Conservation (phyloP, 208 protist species). For the Wallacemonas collosoma region DNA sequence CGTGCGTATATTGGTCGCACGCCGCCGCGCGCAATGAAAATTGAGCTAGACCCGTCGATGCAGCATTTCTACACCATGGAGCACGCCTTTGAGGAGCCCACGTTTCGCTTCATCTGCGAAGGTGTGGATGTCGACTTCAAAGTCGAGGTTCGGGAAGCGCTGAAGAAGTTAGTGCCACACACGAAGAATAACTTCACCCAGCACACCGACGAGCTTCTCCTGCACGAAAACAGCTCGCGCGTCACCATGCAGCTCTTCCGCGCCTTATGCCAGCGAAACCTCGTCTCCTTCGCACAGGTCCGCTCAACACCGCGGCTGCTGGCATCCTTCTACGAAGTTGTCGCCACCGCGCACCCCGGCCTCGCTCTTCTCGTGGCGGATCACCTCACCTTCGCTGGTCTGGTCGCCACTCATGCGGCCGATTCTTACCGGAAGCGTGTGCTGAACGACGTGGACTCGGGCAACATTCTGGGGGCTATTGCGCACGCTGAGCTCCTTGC, state of each 20-base stretch:
- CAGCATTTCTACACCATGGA: constrained; percentile 69
- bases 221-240: constrained; percentile 15
- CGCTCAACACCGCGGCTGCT: constrained; percentile 75
- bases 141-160: constrained; percentile 63
- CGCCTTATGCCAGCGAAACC: constrained; percentile 43
- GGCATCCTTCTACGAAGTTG: constrained; percentile 71
- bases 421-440: constrained; percentile 38
- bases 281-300: constrained; percentile 83
- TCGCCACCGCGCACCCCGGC: constrained; percentile 62
- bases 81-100: constrained; percentile 85
- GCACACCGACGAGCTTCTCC: constrained; percentile 5
- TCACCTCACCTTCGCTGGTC: constrained; percentile 83
- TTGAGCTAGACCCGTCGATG: constrained; percentile 51
- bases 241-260: constrained; percentile 64
- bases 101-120: constrained; percentile 84
- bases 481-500: constrained; percentile 77
- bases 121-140: constrained; percentile 86
- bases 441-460: constrained; percentile 65
- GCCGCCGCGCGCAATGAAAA: constrained; percentile 17
- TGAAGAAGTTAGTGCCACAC: constrained; percentile 51
- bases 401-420: constrained; percentile 74
- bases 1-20: constrained; percentile 31
- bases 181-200: constrained; percentile 61
- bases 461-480: constrained; percentile 61
- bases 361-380: constrained; percentile 76